These are phyloP conservation scores for Murraya paniculata DNA, from an alignment of 345 rosid species.

Conservation along the genomic window DNA sequence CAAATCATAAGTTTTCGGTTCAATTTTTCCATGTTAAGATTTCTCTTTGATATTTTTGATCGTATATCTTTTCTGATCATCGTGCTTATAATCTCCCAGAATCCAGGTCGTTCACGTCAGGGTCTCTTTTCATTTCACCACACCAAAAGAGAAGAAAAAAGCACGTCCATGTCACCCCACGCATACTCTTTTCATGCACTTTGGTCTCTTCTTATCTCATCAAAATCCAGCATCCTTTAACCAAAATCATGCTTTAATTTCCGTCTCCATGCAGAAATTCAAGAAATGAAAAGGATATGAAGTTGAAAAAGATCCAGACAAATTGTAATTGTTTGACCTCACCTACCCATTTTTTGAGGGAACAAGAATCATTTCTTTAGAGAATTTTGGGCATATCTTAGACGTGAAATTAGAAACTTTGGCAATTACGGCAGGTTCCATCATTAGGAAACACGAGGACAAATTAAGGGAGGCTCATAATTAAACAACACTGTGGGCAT, in stretches of 20 bases:
- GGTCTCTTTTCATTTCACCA: neutral
- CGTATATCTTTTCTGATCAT: neutral
- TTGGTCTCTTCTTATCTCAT: conserved; percentile 19
- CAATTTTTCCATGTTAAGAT: neutral
- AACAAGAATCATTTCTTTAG: conserved; percentile 1
- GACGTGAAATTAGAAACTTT: neutral
- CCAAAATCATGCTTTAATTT: neutral
- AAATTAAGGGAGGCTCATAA: conserved; percentile 19
- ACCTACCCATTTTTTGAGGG: conserved; percentile 7
- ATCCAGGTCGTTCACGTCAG: conserved; percentile 30
- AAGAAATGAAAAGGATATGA: neutral
- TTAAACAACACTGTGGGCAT: neutral
- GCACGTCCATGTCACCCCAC: neutral
- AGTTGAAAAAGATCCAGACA: neutral
- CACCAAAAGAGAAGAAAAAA: conserved; percentile 6
- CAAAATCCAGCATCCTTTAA: neutral
- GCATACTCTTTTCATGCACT: conserved; percentile 18
- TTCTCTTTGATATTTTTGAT: neutral
- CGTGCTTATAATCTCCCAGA: conserved; percentile 21
- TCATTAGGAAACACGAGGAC: conserved; percentile 17
- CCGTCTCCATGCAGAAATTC: neutral
- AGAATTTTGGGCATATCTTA: neutral
- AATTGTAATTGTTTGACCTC: conserved; percentile 10
- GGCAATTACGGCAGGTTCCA: neutral
- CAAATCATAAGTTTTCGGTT: neutral